A percentile compares a stretch with the other conserved stretches of the same genome.
Evolutionary conservation across 208 protist genomes (phyloP).

Genomic region (Crithidia brevicula): DNA sequence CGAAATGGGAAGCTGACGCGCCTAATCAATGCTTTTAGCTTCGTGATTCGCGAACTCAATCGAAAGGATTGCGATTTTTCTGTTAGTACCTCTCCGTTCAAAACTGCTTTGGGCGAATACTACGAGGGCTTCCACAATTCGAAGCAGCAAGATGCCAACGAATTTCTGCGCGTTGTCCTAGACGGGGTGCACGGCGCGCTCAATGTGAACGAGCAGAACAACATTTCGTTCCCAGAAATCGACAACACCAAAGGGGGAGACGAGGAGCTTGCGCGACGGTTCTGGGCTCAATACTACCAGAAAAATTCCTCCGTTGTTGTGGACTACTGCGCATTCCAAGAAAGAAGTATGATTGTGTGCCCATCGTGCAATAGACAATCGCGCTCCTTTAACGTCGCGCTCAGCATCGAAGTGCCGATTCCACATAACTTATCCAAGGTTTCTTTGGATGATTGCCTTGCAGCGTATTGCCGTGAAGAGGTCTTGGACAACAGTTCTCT

Average conservation of each 20-base stretch:
- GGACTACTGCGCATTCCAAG: conserved; percentile 82
- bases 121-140: conserved; percentile 76
- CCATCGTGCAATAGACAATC: conserved; percentile 66
- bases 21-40: conserved; percentile 68
- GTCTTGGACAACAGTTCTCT: conserved; percentile 67
- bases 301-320: conserved; percentile 95
- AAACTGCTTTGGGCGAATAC: conserved; percentile 67
- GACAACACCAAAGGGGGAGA: conserved; percentile 79
- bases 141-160: conserved; percentile 92
- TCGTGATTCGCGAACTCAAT: conserved; percentile 83
- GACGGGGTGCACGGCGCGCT: conserved; percentile 93
- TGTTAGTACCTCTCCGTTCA: conserved; percentile 86
- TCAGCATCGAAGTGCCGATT: conserved; percentile 85
- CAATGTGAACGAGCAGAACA: conserved; percentile 65
- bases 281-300: conserved; percentile 79
- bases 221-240: conserved; percentile 44
- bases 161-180: conserved; percentile 92
- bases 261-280: conserved; percentile 68
- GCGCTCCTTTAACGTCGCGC: conserved; percentile 55
- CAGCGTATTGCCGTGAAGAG: conserved; percentile 77
- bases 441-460: conserved; percentile 80
- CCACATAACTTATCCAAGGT: conserved; percentile 23
- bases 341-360: conserved; percentile 74
- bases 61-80: conserved; percentile 48
- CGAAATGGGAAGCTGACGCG: conserved; percentile 36